Percentiles rank a stretch among this genome's conserved stretches.
These are phyloP conservation scores for Aristolochia californica DNA, from an alignment of 164 flowering plant species.

Conservation along the genomic window DNA sequence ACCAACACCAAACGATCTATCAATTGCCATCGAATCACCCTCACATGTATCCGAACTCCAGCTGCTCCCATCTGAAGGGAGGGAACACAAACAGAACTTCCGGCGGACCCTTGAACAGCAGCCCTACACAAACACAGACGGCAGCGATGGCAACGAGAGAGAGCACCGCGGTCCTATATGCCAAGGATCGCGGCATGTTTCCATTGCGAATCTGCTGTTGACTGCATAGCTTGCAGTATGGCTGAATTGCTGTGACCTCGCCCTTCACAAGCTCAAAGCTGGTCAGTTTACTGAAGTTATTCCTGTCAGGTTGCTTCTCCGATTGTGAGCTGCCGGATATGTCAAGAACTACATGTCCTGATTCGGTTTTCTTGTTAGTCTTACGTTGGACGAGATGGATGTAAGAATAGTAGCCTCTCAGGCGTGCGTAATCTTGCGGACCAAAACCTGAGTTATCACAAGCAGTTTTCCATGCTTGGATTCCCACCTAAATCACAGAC, in stretches of 20 bases:
- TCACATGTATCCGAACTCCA: constrained; percentile 18
- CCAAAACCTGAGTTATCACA: constrained; percentile 57
- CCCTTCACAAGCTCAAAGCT: constrained; percentile 33
- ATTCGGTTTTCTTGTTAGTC: constrained; percentile 25
- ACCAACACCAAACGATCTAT: background rate
- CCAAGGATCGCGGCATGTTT: constrained; percentile 21
- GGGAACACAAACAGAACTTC: constrained; percentile 38
- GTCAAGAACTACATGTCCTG: constrained; percentile 45
- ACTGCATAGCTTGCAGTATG: constrained; percentile 42
- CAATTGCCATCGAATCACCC: background rate
- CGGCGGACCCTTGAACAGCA: constrained; percentile 72
- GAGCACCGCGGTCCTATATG: constrained; percentile 67
- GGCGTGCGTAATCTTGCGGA: constrained; percentile 61
- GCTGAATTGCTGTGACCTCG: constrained; percentile 4
- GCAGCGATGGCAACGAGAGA: constrained; percentile 87
- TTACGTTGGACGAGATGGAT: constrained; percentile 56
- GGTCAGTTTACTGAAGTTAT: constrained; percentile 12
- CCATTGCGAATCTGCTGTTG: constrained; percentile 26
- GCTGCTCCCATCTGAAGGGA: constrained; percentile 67
- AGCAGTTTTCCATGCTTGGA: constrained; percentile 60
- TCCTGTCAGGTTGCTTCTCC: constrained; percentile 17
- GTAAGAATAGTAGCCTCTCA: constrained; percentile 53
- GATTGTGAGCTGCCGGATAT: constrained; percentile 32
- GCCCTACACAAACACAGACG: constrained; percentile 79
- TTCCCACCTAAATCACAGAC: constrained; percentile 50